A percentile compares a stretch with the other conserved stretches of the same genome.
phyloP scores from a whole-genome alignment of 768 basidiomycete species.

The Agaricus bisporus region DNA sequence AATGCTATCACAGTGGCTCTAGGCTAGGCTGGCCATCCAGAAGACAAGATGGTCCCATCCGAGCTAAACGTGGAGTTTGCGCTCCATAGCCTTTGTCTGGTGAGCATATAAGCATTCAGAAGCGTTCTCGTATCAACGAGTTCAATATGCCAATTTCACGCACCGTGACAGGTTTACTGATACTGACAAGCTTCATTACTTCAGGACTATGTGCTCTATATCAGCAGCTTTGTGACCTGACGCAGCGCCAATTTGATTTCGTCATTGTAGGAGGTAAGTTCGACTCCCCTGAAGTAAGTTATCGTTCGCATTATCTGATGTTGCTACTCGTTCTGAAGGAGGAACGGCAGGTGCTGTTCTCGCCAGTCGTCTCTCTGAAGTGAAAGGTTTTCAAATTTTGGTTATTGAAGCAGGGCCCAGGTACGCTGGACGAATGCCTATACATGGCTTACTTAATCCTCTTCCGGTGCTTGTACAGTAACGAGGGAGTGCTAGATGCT shows the following conservation, averaged over 20 bases:
- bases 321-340: constrained; percentile 7
- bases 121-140: no score
- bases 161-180: no score
- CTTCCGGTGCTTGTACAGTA: not conserved
- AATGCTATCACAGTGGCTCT: no score
- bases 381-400: constrained; percentile 13
- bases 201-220: not conserved
- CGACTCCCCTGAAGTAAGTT: not conserved
- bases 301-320: not conserved
- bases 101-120: no score
- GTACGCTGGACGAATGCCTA: not conserved
- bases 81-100: no score
- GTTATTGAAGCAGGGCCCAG: constrained; percentile 23
- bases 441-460: not conserved
- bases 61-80: no score
- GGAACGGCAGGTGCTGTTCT: constrained; percentile 21
- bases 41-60: no score
- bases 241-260: constrained; percentile 3
- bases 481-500: constrained; percentile 12
- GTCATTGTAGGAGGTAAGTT: constrained; percentile 17
- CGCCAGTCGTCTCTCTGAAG: constrained; percentile 21
- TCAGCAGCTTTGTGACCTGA: not conserved
- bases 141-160: no score
- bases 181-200: no score
- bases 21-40: no score